These are phyloP conservation scores for Jatropha podagrica DNA, from an alignment of 441 rosid species.

Conservation along the genomic window DNA sequence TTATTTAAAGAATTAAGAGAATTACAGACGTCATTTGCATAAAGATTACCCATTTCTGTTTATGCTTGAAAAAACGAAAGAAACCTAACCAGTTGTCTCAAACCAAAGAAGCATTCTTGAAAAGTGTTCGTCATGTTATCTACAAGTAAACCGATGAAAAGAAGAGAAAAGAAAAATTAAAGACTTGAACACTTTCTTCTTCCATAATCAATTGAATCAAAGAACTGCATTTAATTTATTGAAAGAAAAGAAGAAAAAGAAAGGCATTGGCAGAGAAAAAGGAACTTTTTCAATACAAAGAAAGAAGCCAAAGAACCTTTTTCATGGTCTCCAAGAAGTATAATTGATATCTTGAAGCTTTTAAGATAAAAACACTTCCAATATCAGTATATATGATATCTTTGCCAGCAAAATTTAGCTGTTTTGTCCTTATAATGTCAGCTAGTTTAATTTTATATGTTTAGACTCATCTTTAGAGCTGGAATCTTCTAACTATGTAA, in stretches of 20 bases:
- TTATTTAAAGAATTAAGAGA: too few relatives aligned
- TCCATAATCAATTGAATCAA: conserved; percentile 25
- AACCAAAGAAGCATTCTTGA: conserved; percentile 28
- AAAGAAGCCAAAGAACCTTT: conserved; percentile 40
- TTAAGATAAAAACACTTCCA: conserved; percentile 37
- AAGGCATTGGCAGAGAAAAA: conserved; percentile 10
- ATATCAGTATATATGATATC: conserved; percentile 2
- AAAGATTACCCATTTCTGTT: too few relatives aligned
- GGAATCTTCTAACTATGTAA: conserved; percentile 56
- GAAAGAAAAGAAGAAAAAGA: neutral
- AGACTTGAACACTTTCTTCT: conserved; percentile 16
- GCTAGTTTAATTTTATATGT: conserved; percentile 30
- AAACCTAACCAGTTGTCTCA: conserved; percentile 22
- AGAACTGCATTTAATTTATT: conserved; percentile 5
- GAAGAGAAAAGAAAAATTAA: neutral
- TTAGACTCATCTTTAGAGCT: conserved; percentile 32
- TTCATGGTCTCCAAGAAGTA: conserved; percentile 78
- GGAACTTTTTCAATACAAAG: conserved; percentile 30
- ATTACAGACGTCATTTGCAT: too few relatives aligned
- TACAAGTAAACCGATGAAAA: conserved; percentile 12
- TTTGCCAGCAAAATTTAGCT: conserved; percentile 41
- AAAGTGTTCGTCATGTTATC: conserved; percentile 20
- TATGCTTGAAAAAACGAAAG: neutral
- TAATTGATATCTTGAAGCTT: conserved; percentile 56
- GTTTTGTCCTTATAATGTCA: conserved; percentile 33